Evolutionary conservation across 177 flowering plant genomes (phyloP), one percentile per base, ranked within the genome.

Genomic region (Vitis hybrid): DNA sequence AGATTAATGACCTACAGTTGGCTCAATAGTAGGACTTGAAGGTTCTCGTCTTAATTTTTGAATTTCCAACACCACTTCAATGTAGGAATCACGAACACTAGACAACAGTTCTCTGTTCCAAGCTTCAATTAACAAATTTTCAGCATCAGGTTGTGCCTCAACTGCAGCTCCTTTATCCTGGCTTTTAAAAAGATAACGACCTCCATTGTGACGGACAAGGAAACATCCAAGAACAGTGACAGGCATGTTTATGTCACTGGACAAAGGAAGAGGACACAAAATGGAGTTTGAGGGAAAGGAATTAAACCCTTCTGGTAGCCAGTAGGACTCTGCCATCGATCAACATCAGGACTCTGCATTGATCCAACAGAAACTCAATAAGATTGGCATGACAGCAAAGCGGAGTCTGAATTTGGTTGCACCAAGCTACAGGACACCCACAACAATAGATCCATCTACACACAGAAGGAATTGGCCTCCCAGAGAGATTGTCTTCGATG

Each of bases 91-190:
- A 77, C 96, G 80, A 62, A 93, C 90, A 76, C 99, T 90, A 60
- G 88, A 77, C 97, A 93, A 86, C 66, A 95, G 74, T 74, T 93
- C 99, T 75, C 81, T 85, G 83, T 95, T 95, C 99, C 99, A 95
- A 55, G 91, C 90, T 74, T 91, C 97, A 71, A 90, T 84, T 74
- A 95, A 79, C 66, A 81, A 87, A 80, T 84, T 88, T 74, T 86
- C 94, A 81, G 87, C 85, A 89, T 92, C 91, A 67, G 76, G 70
- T 46, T 60, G 84, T 58, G 74, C 74, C 52, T 68, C 84, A 19
- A 64, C 60, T 58, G 69, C 71, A 71, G 71, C 68, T 67, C 60
- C 68, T 21, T 32, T 62, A 35, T 83, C 83, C 70, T 88, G 96
- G 77, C 69, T 62, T 60, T 85, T 90, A 63, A 93, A 91, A 65